Evolutionary conservation across 108 stramenopile genomes (phyloP).

Genomic region (Pseudonitzschia multiseries): DNA sequence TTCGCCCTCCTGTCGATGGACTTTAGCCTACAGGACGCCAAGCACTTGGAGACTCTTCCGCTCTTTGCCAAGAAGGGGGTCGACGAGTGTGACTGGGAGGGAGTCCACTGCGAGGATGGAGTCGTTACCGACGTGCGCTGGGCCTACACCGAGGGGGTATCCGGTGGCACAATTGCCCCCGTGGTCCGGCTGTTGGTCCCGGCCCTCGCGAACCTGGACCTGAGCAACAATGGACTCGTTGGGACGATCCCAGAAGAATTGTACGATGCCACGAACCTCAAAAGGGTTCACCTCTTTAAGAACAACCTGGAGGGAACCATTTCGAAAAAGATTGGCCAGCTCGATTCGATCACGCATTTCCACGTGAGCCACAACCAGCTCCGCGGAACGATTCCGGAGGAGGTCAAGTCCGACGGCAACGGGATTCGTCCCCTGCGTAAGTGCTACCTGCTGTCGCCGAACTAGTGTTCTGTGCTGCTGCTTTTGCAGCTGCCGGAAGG

Average conservation of each 20-base stretch:
- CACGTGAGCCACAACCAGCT: constrained; percentile 27
- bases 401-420: constrained; percentile 13
- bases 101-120: constrained; percentile 56
- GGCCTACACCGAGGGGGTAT: not conserved
- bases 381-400: constrained; percentile 22
- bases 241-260: constrained; percentile 30
- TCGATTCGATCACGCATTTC: constrained; percentile 21
- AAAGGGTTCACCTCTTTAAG: constrained; percentile 21
- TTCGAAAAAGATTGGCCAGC: constrained; percentile 13
- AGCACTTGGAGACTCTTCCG: not conserved
- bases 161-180: constrained; percentile 5
- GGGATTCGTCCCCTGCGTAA: constrained; percentile 16
- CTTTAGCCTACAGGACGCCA: constrained; percentile 7
- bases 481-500: not conserved
- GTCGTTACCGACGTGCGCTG: constrained; percentile 35
- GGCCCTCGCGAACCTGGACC: constrained; percentile 18
- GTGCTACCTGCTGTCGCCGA: too few relatives aligned
- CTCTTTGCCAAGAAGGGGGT: not conserved
- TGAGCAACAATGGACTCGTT: constrained; percentile 14
- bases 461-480: not conserved
- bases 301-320: constrained; percentile 34
- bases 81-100: constrained; percentile 52
- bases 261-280: constrained; percentile 9
- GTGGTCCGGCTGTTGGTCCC: constrained; percentile 9
- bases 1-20: constrained; percentile 26